phyloP scores from a whole-genome alignment of 1,284 basidiomycete species.

The Pisolithus thermaeus region DNA sequence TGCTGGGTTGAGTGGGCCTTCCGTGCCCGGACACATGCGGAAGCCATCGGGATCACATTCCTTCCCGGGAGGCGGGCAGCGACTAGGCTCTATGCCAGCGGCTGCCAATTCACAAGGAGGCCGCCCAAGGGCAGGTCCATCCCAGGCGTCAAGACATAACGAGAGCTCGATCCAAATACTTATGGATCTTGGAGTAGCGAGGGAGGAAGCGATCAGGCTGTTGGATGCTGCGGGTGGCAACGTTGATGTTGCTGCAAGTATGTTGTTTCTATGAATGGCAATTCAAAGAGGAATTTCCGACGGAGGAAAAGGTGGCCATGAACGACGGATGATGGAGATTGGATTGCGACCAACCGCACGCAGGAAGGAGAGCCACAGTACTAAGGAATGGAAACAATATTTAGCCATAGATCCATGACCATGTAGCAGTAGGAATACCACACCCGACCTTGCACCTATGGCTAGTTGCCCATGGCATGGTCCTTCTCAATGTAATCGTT shows the following conservation, averaged over 20 bases:
- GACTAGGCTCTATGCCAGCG: constrained; percentile 21
- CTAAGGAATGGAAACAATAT: not conserved
- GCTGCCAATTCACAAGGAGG: constrained; percentile 20
- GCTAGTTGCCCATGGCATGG: too few relatives aligned
- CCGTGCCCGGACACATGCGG: not conserved
- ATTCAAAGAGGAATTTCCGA: not conserved
- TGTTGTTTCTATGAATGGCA: constrained; percentile 61
- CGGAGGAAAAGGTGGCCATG: not conserved
- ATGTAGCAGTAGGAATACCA: constrained; percentile 12
- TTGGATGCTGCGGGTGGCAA: constrained; percentile 82
- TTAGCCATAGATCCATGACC: constrained; percentile 3
- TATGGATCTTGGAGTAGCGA: constrained; percentile 69
- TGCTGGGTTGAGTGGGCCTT: not conserved
- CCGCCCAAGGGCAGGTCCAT: constrained; percentile 10
- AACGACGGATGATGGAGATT: not conserved
- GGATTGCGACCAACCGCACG: constrained; percentile 5
- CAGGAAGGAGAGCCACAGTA: not conserved
- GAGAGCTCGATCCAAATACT: constrained; percentile 53
- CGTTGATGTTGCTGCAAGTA: constrained; percentile 81
- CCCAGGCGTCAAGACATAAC: constrained; percentile 32
- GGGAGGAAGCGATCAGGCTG: constrained; percentile 71
- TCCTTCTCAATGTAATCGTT: too few relatives aligned
- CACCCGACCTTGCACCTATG: not conserved
- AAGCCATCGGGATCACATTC: not conserved
- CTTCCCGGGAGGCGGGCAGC: constrained; percentile 2